phyloP scores from a whole-genome alignment of 306 rosid genomes.

The Styphnolobium japonicum region DNA sequence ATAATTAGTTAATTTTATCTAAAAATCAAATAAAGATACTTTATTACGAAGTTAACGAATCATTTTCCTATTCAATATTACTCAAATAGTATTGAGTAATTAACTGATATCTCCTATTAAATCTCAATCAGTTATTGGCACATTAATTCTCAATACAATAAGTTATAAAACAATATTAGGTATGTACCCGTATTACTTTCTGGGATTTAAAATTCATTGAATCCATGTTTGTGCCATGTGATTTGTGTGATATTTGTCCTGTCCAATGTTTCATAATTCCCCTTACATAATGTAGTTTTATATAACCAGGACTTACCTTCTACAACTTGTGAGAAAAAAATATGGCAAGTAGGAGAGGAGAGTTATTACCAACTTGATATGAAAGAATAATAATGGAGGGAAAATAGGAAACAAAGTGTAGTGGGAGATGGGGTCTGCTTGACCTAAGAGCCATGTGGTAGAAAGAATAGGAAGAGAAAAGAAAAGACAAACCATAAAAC shows the following conservation, averaged over 20 bases:
- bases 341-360: neutral
- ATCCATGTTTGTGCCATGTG: neutral
- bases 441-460: neutral
- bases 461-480: neutral
- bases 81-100: neutral
- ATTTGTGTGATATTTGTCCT: constrained; percentile 4
- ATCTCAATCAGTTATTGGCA: neutral
- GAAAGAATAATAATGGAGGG: neutral
- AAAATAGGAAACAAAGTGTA: constrained; percentile 1
- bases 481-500: neutral
- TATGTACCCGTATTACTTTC: neutral
- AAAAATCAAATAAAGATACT: too few relatives aligned
- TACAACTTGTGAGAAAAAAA: neutral
- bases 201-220: neutral
- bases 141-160: neutral
- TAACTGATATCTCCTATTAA: neutral
- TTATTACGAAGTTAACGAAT: too few relatives aligned
- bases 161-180: neutral
- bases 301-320: neutral
- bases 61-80: too few relatives aligned
- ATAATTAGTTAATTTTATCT: too few relatives aligned
- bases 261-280: neutral
- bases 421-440: constrained; percentile 30
- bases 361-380: neutral
- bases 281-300: neutral